These are phyloP conservation scores for Coemansia erecta DNA, from an alignment of 192 early-diverging fungal genomes.

Conservation along the genomic window DNA sequence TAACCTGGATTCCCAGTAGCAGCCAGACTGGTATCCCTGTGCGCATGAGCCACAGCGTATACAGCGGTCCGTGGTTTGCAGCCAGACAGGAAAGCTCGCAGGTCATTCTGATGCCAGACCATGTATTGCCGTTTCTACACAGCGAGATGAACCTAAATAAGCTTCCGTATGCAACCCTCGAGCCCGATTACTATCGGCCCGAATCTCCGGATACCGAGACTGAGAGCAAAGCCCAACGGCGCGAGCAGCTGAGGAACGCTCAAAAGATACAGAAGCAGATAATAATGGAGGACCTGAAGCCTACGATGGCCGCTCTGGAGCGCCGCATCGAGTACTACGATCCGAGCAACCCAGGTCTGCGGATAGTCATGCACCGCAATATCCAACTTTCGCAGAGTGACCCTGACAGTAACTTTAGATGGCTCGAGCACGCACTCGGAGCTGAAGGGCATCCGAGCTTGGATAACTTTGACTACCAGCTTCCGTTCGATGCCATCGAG, in stretches of 20 bases:
- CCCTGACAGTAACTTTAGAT: constrained; percentile 8
- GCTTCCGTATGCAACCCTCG: constrained; percentile 6
- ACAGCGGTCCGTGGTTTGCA: constrained; percentile 44
- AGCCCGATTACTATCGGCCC: not conserved
- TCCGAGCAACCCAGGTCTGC: constrained; percentile 8
- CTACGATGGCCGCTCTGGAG: constrained; percentile 24
- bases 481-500: constrained; percentile 32
- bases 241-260: constrained; percentile 24
- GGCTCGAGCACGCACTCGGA: constrained; percentile 14
- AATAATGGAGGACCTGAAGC: constrained; percentile 33
- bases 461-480: not conserved
- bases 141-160: constrained; percentile 45
- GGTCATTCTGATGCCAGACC: constrained; percentile 14
- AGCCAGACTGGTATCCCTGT: not conserved
- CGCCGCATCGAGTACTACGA: constrained; percentile 38
- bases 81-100: constrained; percentile 12
- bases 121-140: constrained; percentile 40
- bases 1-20: constrained; percentile 19
- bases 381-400: constrained; percentile 12
- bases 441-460: not conserved
- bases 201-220: constrained; percentile 9
- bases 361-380: constrained; percentile 30
- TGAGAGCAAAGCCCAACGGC: constrained; percentile 6
- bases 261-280: constrained; percentile 47
- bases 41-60: constrained; percentile 14